Conservation (phyloP, 257 asterid species). For the Forsythia viridissima region DNA sequence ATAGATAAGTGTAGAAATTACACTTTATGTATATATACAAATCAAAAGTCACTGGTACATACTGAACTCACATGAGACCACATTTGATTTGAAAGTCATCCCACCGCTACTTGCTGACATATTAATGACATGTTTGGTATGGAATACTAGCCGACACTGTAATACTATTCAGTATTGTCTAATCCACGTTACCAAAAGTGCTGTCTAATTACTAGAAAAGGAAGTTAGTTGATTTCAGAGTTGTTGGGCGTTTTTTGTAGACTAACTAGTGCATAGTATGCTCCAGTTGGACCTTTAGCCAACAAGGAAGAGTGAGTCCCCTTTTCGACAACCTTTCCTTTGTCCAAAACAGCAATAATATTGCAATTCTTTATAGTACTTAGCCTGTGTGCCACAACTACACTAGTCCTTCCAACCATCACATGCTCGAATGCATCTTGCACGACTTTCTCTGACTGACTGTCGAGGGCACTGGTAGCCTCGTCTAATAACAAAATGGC, state of each 20-base stretch:
- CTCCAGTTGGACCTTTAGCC: constrained; percentile 59
- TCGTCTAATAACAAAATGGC: constrained; percentile 68
- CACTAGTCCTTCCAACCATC: constrained; percentile 80
- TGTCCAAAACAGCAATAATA: constrained; percentile 67
- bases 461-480: constrained; percentile 89
- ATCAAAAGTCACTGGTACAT: background rate
- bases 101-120: background rate
- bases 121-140: background rate
- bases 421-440: constrained; percentile 87
- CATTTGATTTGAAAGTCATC: too few relatives aligned
- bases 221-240: constrained; percentile 5
- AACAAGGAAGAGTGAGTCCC: constrained; percentile 77
- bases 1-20: too few relatives aligned
- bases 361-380: constrained; percentile 77
- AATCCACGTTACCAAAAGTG: background rate
- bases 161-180: background rate
- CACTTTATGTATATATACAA: too few relatives aligned
- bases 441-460: constrained; percentile 76
- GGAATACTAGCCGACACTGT: background rate
- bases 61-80: background rate
- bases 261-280: constrained; percentile 65
- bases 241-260: constrained; percentile 55
- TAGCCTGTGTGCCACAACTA: constrained; percentile 86
- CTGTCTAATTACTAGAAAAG: background rate
- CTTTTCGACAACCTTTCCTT: constrained; percentile 70